Conservation (phyloP, 805 yeast species). For the Candida xyloterini region DNA sequence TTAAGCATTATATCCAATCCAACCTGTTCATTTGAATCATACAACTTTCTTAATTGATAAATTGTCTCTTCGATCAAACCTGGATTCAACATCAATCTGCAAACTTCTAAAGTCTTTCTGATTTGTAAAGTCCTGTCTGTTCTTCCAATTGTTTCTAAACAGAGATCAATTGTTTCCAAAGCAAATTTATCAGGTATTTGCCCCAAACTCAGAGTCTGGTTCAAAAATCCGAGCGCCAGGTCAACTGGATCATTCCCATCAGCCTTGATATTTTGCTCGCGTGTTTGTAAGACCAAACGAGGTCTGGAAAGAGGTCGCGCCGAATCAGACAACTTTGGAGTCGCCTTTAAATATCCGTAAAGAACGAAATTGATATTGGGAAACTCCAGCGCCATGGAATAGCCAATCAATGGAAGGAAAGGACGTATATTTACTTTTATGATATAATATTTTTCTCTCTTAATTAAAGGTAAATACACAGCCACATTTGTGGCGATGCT, state of each 20-base stretch:
- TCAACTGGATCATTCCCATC: conserved; percentile 5
- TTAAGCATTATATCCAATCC: background rate
- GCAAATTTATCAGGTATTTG: conserved; percentile 2
- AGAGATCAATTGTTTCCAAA: conserved; percentile 8
- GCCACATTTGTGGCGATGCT: conserved; percentile 10
- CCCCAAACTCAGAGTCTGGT: conserved; percentile 3
- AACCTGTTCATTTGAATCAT: background rate
- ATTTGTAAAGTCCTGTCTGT: background rate
- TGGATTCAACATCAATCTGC: background rate
- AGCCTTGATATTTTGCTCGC: conserved; percentile 7
- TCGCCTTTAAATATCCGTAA: conserved; percentile 8
- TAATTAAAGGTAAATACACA: conserved; percentile 5
- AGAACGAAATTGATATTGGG: conserved; percentile 8
- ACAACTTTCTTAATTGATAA: background rate
- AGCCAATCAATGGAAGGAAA: background rate
- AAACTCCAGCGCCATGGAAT: conserved; percentile 5
- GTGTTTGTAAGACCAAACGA: conserved; percentile 9
- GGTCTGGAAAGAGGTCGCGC: background rate
- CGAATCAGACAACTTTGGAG: background rate
- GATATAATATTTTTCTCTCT: background rate
- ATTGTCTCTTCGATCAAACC: background rate
- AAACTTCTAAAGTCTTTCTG: conserved; percentile 2
- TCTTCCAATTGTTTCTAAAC: conserved; percentile 11
- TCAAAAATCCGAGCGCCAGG: conserved; percentile 11
- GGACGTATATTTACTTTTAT: background rate